Evolutionary conservation across 2,329 filamentous ascomycete species (phyloP).

Genomic region (Apiospora rasikravindrae): DNA sequence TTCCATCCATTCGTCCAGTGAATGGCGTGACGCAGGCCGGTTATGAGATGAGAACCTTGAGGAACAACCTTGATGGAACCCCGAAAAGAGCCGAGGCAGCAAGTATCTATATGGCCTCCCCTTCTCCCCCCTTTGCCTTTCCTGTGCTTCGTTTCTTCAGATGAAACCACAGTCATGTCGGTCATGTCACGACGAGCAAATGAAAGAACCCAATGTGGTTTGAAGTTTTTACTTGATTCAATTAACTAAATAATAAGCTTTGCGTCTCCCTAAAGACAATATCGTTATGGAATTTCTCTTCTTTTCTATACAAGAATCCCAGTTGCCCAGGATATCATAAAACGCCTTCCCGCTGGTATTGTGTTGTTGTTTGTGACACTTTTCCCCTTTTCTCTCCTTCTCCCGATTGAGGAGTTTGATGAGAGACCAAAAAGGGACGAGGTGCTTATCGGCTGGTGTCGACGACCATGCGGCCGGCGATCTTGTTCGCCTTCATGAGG

Average conservation of each 20-base stretch:
- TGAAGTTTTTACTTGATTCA: slow-evolving; percentile 3
- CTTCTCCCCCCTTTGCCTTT: background rate
- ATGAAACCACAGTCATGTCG: background rate
- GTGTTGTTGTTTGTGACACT: background rate
- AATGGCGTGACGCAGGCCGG: background rate
- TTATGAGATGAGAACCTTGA: slow-evolving; percentile 1
- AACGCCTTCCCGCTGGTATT: background rate
- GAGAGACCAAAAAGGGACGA: background rate
- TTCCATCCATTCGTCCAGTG: background rate
- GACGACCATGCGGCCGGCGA: slow-evolving; percentile 80
- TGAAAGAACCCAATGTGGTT: background rate
- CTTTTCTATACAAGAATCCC: slow-evolving; percentile 10
- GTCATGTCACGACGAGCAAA: background rate
- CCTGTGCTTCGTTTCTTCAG: background rate
- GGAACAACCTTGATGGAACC: slow-evolving; percentile 11
- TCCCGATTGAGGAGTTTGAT: background rate
- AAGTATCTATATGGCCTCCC: background rate
- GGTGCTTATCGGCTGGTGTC: slow-evolving; percentile 67
- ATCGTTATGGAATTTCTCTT: background rate
- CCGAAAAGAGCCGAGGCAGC: background rate
- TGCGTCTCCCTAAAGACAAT: slow-evolving; percentile 1
- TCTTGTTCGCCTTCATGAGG: slow-evolving; percentile 71
- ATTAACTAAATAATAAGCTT: background rate
- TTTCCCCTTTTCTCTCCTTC: background rate
- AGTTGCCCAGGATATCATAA: slow-evolving; percentile 14